Evolutionary conservation across 768 basidiomycete species (phyloP).

Genomic region (Kwoniella shandongensis): DNA sequence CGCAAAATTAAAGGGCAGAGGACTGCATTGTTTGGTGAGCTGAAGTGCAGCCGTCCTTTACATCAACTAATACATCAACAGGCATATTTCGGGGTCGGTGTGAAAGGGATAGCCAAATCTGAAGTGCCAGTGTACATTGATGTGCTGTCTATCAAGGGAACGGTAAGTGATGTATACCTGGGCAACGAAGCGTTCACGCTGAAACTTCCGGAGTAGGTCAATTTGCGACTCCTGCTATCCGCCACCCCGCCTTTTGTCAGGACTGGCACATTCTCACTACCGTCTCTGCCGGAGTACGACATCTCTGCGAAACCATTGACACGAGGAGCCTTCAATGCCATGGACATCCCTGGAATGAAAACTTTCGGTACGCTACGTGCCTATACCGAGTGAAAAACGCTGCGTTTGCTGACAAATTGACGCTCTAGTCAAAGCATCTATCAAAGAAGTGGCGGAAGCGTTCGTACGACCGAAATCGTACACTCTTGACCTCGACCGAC

Average conservation of each 20-base stretch:
- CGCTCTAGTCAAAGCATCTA: conserved; percentile 38
- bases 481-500: conserved; percentile 52
- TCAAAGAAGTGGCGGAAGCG: conserved; percentile 46
- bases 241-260: conserved; percentile 53
- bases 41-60: neutral
- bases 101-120: conserved; percentile 49
- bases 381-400: neutral
- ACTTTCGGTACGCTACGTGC: conserved; percentile 37
- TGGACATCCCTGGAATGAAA: conserved; percentile 51
- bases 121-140: conserved; percentile 54
- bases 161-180: conserved; percentile 25
- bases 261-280: conserved; percentile 49
- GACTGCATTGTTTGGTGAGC: conserved; percentile 44
- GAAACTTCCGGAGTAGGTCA: conserved; percentile 27
- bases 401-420: neutral
- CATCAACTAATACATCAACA: neutral
- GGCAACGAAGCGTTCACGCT: neutral
- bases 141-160: conserved; percentile 48
- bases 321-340: conserved; percentile 47
- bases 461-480: conserved; percentile 53
- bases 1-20: conserved; percentile 36
- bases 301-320: conserved; percentile 52
- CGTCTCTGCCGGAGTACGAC: conserved; percentile 50
- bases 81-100: conserved; percentile 51
- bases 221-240: conserved; percentile 48